These are phyloP conservation scores for Cladophialophora bantiana DNA, from an alignment of 2,329 filamentous ascomycete genomes.

Conservation along the genomic window DNA sequence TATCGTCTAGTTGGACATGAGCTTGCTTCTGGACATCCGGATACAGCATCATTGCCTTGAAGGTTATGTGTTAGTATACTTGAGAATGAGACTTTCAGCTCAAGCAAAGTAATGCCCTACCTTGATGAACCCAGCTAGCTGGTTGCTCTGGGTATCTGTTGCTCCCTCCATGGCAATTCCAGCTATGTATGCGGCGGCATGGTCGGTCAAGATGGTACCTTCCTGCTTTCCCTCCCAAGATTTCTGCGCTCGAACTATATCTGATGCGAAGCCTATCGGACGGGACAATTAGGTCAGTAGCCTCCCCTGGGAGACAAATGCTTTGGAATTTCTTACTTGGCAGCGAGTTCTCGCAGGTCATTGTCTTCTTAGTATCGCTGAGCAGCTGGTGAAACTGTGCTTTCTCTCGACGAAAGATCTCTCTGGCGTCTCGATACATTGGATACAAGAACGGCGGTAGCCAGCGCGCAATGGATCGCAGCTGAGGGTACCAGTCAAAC, in stretches of 20 bases:
- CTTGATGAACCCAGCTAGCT: conserved; percentile 55
- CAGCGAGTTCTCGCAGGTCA: neutral
- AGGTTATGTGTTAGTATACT: conserved; percentile 9
- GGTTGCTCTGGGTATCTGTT: conserved; percentile 58
- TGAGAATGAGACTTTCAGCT: too few relatives aligned
- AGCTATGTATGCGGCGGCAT: conserved; percentile 41
- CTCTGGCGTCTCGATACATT: conserved; percentile 20
- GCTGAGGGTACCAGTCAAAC: conserved; percentile 25
- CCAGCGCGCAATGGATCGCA: conserved; percentile 24
- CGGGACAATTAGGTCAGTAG: neutral
- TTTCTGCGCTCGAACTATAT: conserved; percentile 29
- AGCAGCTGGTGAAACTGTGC: conserved; percentile 21
- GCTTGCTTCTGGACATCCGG: conserved; percentile 55
- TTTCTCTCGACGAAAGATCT: conserved; percentile 25
- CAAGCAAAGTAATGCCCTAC: conserved; percentile 10
- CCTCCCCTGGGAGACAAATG: neutral
- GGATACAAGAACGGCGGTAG: conserved; percentile 23
- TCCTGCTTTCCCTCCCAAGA: conserved; percentile 33
- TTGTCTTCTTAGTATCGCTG: neutral
- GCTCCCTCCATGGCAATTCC: conserved; percentile 52
- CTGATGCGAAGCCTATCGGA: conserved; percentile 14
- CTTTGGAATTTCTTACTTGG: conserved; percentile 2
- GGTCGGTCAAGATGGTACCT: conserved; percentile 31
- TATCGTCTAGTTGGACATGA: conserved; percentile 57
- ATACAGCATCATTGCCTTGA: conserved; percentile 57